Conservation (phyloP, 1,139 yeast species). For the Magnusiomyces suaveolens region DNA sequence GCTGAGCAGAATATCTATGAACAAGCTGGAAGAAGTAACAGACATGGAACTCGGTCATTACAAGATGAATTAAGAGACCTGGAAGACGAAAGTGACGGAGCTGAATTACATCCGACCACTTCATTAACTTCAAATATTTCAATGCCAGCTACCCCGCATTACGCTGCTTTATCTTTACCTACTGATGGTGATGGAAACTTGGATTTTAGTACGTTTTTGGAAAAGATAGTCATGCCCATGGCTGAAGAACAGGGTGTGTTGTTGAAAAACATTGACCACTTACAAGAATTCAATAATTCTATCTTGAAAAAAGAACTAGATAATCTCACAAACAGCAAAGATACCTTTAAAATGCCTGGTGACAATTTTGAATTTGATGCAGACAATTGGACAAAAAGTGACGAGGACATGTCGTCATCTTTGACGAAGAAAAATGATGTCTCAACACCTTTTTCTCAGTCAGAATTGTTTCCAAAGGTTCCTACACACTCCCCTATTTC, state of each 20-base stretch:
- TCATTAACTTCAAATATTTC: not conserved
- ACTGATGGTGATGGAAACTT: not conserved
- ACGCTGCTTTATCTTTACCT: not conserved
- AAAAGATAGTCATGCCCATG: not conserved
- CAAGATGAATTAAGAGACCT: not conserved
- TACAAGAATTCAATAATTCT: not conserved
- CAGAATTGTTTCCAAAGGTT: not conserved
- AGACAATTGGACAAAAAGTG: not conserved
- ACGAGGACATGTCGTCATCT: not conserved
- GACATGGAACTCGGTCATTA: not conserved
- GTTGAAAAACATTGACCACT: not conserved
- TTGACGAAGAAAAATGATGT: not conserved
- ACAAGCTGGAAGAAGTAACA: not conserved
- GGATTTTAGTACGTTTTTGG: not conserved
- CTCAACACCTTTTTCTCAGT: not conserved
- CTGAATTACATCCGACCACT: not conserved
- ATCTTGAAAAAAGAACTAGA: not conserved
- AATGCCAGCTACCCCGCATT: not conserved
- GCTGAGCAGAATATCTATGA: no score
- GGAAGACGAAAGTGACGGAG: not conserved
- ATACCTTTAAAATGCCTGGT: not conserved
- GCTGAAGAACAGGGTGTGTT: not conserved
- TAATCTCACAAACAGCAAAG: not conserved
- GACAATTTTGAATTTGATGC: no score
- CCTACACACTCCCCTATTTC: not conserved